These are phyloP conservation scores for Boletus coffeatus DNA, from an alignment of 1,284 basidiomycete species.

Conservation along the genomic window DNA sequence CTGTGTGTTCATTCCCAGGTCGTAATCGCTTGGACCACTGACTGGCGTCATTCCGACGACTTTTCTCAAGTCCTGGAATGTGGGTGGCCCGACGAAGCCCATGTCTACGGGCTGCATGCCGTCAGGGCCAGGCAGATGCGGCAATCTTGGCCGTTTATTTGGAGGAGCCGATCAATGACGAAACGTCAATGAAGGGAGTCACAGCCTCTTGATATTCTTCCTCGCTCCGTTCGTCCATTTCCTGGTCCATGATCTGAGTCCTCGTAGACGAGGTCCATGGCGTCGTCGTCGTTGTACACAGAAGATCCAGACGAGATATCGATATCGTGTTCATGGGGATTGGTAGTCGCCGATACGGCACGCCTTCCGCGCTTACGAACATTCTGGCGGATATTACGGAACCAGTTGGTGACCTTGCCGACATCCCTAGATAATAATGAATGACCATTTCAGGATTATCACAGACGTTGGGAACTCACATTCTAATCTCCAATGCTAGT, in stretches of 20 bases:
- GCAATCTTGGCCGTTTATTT: constrained; percentile 22
- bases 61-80: constrained; percentile 28
- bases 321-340: constrained; percentile 36
- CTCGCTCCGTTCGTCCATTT: constrained; percentile 52
- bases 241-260: constrained; percentile 35
- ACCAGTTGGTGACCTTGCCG: constrained; percentile 83
- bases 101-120: constrained; percentile 26
- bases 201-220: constrained; percentile 67
- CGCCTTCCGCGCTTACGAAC: constrained; percentile 57
- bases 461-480: constrained; percentile 38
- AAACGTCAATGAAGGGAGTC: constrained; percentile 58
- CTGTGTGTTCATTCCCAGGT: constrained; percentile 23
- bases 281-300: constrained; percentile 37
- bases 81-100: constrained; percentile 25
- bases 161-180: constrained; percentile 41
- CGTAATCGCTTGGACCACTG: constrained; percentile 24
- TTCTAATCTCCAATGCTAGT: constrained; percentile 66
- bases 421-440: constrained; percentile 51
- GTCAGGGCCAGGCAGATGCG: constrained; percentile 23
- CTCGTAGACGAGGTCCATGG: constrained; percentile 37
- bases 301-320: constrained; percentile 48
- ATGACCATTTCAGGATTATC: not conserved
- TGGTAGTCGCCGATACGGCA: constrained; percentile 33
- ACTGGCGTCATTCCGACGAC: constrained; percentile 20
- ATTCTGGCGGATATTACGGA: constrained; percentile 72